Conservation (phyloP, 225 moss, liverwort and hornwort genomes). For the Takakia lepidozioides region DNA sequence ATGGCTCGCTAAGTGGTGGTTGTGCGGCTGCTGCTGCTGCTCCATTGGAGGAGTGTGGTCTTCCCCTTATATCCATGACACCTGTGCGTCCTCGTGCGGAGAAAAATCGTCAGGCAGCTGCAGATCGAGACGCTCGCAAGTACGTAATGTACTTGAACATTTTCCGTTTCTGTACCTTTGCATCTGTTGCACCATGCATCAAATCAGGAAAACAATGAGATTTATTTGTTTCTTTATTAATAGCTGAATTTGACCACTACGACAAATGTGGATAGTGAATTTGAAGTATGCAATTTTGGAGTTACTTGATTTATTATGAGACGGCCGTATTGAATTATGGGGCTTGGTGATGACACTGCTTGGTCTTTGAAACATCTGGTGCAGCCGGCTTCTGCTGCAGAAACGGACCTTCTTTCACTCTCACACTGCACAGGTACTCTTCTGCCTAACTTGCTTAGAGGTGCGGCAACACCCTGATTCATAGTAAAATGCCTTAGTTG, state of each 20-base stretch:
- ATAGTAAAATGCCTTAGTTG: no score
- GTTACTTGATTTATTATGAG: neutral
- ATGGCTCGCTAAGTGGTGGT: slow-evolving; percentile 54
- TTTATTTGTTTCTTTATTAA: no score
- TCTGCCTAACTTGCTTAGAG: no score
- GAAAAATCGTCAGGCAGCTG: slow-evolving; percentile 40
- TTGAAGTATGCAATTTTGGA: neutral
- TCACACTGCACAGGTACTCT: slow-evolving; percentile 98
- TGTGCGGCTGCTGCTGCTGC: slow-evolving; percentile 86
- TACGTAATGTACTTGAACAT: slow-evolving; percentile 16
- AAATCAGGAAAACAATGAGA: no score
- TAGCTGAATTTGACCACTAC: neutral
- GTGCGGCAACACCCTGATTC: no score
- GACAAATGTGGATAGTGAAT: slow-evolving; percentile 3
- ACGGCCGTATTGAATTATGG: no score
- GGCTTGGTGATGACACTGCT: no score
- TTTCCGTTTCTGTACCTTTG: neutral
- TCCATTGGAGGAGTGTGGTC: slow-evolving; percentile 54
- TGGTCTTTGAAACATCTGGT: no score
- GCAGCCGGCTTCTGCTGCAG: slow-evolving; percentile 62
- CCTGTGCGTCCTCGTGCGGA: slow-evolving; percentile 40
- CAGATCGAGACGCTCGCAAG: slow-evolving; percentile 54
- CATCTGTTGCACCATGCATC: no score
- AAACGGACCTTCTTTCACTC: slow-evolving; percentile 91
- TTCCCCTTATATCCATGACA: slow-evolving; percentile 34